These are phyloP conservation scores for Ophiostoma sp. DNA, from an alignment of 2,329 filamentous ascomycete species.

Conservation along the genomic window DNA sequence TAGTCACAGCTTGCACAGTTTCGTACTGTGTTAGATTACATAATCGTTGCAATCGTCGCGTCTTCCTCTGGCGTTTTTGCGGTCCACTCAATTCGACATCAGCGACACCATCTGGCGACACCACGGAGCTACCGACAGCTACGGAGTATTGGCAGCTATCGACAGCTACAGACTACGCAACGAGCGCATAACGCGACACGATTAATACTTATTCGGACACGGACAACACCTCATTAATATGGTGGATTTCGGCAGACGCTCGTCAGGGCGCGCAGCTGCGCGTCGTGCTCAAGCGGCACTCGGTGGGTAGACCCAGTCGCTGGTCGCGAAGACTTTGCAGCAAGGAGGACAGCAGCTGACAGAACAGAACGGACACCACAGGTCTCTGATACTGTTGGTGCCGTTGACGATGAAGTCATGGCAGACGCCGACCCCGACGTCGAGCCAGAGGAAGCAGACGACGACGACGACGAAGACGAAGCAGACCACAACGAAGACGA, in stretches of 20 bases:
- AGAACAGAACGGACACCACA: constrained; percentile 45
- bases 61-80: constrained; percentile 4
- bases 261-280: constrained; percentile 42
- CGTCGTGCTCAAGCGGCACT: constrained; percentile 42
- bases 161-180: background rate
- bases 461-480: constrained; percentile 37
- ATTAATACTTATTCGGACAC: background rate
- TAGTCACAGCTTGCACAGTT: background rate
- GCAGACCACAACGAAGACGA: constrained; percentile 37
- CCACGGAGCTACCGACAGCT: background rate
- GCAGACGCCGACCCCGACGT: constrained; percentile 36
- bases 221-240: constrained; percentile 14
- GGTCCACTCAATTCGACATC: constrained; percentile 11
- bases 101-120: background rate
- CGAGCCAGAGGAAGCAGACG: constrained; percentile 31
- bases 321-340: background rate
- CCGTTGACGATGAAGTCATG: constrained; percentile 44
- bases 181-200: background rate
- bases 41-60: background rate
- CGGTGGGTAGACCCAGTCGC: constrained; percentile 32
- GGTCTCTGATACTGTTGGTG: constrained; percentile 41
- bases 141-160: background rate
- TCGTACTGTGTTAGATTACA: background rate
- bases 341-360: background rate
- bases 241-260: constrained; percentile 36